Base-by-base conservation (phyloP, 2,329 filamentous ascomycete species). In the Huntiella moniliformis region DNA sequence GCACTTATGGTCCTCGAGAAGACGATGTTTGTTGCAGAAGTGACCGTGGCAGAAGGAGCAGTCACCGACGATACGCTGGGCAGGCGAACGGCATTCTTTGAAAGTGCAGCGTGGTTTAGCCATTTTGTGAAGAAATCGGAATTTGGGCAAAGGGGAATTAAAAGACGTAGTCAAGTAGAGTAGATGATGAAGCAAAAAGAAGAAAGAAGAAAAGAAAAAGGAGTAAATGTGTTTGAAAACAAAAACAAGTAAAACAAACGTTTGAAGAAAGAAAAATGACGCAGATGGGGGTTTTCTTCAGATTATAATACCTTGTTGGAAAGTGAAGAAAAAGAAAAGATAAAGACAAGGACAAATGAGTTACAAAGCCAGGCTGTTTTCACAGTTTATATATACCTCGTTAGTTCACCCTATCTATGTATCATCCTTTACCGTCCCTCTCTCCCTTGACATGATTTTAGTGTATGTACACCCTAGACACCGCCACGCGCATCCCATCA, bases 1-100 rank as follows among this genome's bases (percentile, higher is more conserved):
- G 67, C 91, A 98, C 66, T 84, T 84, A 67, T 98, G 91, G 55
- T 88, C 83, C 64, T 98, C 91, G 52, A 96, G 65, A 65, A 96
- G 73, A 47, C 91, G 74, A 65, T 98, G 91, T 67, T 86, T 93
- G 56, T 84, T 84, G 65, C 91, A 98, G 69, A 84, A 96, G 61
- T 92, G 83, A 39, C 87, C 86, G 47, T 80, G 71, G 68, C 91
- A 98, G 70, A 96, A 96, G 51, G 78, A 80, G 65, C 91, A 98
- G 67, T 96, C 88, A 46, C 91, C 91, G 50, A 95, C 83, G 57
- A 98, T 95, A 53, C 84, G 80, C 63, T 95, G 87, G 12, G 86
- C 87, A 28, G 74, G 73, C 55, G 85, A 79, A 60, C 77, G 84
- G 76, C 91, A 96, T 55, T 86, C 79, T 64, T 88, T 87, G 67